These are phyloP conservation scores for Echites panduratus DNA, from an alignment of 257 asterid genomes.

Conservation along the genomic window DNA sequence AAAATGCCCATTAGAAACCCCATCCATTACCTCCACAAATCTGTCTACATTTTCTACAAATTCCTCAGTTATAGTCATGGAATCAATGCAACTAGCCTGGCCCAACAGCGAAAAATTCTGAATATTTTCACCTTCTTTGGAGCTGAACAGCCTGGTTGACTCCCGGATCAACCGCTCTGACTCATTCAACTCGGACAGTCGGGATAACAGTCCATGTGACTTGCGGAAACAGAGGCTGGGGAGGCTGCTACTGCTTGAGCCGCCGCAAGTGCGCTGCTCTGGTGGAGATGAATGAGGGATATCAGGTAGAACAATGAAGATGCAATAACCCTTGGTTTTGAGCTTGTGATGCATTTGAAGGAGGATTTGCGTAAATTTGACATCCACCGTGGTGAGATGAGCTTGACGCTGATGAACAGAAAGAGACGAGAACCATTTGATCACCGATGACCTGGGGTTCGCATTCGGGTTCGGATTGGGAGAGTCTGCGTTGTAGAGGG, in stretches of 20 bases:
- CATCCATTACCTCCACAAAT: conserved; percentile 60
- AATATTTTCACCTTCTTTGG: conserved; percentile 55
- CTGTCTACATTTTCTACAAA: conserved; percentile 48
- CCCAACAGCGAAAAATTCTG: conserved; percentile 17
- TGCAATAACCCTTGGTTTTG: conserved; percentile 44
- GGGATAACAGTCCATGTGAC: conserved; percentile 56
- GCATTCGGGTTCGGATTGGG: conserved; percentile 24
- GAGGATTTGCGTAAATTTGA: conserved; percentile 46
- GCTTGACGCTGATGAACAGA: conserved; percentile 80
- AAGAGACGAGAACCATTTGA: conserved; percentile 86
- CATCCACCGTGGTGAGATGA: conserved; percentile 53
- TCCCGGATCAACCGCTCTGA: conserved; percentile 44
- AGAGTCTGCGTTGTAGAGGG: conserved; percentile 57
- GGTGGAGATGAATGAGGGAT: conserved; percentile 30
- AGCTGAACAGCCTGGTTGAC: conserved; percentile 60
- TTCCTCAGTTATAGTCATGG: conserved; percentile 51
- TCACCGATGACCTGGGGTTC: conserved; percentile 45
- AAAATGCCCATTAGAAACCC: conserved; percentile 59
- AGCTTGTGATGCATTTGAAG: conserved; percentile 62
- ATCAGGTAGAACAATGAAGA: conserved; percentile 76
- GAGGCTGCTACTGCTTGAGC: conserved; percentile 27
- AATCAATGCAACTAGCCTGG: conserved; percentile 37
- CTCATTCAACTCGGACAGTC: conserved; percentile 40
- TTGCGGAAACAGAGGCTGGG: conserved; percentile 79
- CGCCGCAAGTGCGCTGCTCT: conserved; percentile 12